Conservation (phyloP, 1,284 basidiomycete species). For the Microbotryum violaceum region DNA sequence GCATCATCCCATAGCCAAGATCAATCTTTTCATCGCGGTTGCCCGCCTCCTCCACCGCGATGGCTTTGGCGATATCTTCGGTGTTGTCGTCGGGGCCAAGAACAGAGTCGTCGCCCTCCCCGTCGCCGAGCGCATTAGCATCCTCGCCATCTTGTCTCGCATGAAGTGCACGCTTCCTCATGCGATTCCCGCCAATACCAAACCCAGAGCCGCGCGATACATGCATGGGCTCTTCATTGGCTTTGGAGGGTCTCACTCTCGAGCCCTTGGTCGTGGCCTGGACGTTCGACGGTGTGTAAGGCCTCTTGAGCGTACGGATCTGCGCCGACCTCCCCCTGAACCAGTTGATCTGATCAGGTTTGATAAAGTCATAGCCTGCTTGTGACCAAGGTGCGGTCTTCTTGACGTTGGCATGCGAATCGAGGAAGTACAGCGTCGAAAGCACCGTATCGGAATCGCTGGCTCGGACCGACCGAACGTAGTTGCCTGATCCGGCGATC, state of each 20-base stretch:
- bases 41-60: no score
- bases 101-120: slow-evolving; percentile 45
- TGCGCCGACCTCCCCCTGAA: slow-evolving; percentile 26
- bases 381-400: slow-evolving; percentile 17
- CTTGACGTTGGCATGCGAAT: slow-evolving; percentile 54
- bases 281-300: slow-evolving; percentile 15
- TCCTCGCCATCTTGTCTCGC: not conserved
- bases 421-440: slow-evolving; percentile 84
- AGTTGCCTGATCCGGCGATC: slow-evolving; percentile 80
- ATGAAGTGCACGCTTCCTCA: no score
- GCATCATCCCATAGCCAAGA: no score
- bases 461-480: slow-evolving; percentile 39
- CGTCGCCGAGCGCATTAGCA: not conserved
- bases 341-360: slow-evolving; percentile 31
- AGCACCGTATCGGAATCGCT: slow-evolving; percentile 51
- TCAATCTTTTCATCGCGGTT: no score
- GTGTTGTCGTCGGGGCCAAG: not conserved
- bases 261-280: not conserved
- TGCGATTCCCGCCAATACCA: no score
- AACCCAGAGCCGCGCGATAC: no score
- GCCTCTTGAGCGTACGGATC: slow-evolving; percentile 18
- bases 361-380: slow-evolving; percentile 25
- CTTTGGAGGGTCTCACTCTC: no score
- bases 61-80: no score
- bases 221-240: no score